Evolutionary conservation across 768 basidiomycete species (phyloP).

Genomic region (Filobasidium wieringae): DNA sequence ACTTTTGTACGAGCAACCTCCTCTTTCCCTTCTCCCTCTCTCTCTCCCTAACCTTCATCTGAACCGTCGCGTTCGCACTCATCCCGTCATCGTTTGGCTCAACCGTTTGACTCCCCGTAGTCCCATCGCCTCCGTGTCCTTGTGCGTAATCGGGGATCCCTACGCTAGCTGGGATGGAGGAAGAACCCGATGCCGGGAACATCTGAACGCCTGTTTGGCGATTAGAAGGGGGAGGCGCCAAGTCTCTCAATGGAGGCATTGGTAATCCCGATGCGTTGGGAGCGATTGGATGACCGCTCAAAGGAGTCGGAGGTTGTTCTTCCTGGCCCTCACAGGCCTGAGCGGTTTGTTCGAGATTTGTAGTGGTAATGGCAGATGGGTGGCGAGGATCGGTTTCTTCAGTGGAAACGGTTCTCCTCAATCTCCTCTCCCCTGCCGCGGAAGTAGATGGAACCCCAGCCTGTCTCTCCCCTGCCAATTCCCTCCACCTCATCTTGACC

Average conservation of each 20-base stretch:
- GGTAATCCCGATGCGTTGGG: conserved; percentile 3
- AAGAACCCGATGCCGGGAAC: not conserved
- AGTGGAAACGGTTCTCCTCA: conserved; percentile 8
- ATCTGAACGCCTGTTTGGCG: not conserved
- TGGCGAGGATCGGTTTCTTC: not conserved
- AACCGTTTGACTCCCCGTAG: conserved; percentile 8
- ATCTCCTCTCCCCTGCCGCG: not conserved
- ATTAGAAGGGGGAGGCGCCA: not conserved
- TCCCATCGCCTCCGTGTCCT: conserved; percentile 23
- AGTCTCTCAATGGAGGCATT: conserved; percentile 1
- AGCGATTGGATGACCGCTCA: conserved; percentile 11
- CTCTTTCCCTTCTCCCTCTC: conserved; percentile 7
- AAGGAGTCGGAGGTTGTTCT: not conserved
- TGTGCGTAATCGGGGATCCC: conserved; percentile 21
- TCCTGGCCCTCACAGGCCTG: not conserved
- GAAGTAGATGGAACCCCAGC: not conserved
- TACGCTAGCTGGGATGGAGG: not conserved
- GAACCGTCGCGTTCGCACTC: conserved; percentile 2
- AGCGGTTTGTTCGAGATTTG: not conserved
- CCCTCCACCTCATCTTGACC: not conserved
- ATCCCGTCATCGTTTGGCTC: not conserved
- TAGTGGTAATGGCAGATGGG: not conserved
- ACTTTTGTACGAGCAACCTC: conserved; percentile 16
- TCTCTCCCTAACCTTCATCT: not conserved
- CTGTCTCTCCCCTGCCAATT: not conserved